Conservation (phyloP, 495 filamentous ascomycete genomes). For the Neurospora terricola region DNA sequence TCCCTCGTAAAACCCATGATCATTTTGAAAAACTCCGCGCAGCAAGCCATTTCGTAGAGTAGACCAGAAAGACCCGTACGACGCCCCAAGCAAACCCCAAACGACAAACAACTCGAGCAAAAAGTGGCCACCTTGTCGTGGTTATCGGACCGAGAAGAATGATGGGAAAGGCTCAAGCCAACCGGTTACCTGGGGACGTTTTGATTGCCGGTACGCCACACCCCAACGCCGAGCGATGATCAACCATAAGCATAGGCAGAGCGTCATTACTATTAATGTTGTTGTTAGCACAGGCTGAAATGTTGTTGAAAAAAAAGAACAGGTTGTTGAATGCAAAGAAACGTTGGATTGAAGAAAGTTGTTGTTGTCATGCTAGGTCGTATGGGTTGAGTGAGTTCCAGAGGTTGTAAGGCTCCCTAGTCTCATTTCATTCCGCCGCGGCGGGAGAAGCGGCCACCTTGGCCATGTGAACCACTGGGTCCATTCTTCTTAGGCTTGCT, state of each 20-base stretch:
- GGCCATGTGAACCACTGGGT: background rate
- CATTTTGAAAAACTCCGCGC: constrained; percentile 1
- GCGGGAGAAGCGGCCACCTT: background rate
- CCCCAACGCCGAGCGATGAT: background rate
- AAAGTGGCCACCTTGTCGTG: background rate
- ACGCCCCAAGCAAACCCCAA: background rate
- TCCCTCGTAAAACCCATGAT: background rate
- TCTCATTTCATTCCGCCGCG: background rate
- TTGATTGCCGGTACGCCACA: background rate
- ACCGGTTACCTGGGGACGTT: background rate
- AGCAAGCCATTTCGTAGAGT: background rate
- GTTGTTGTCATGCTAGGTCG: background rate
- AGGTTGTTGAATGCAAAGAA: background rate
- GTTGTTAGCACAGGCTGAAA: background rate
- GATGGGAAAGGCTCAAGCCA: background rate
- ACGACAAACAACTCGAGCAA: background rate
- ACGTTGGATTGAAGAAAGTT: background rate
- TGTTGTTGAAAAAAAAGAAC: background rate
- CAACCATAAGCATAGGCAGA: background rate
- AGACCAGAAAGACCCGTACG: background rate
- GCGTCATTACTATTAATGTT: background rate
- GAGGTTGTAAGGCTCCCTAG: background rate
- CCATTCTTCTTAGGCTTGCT: background rate
- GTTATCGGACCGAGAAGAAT: background rate
- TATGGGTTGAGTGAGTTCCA: background rate